phyloP scores from a whole-genome alignment of 208 protist species.

The Strigomonas culicis region DNA sequence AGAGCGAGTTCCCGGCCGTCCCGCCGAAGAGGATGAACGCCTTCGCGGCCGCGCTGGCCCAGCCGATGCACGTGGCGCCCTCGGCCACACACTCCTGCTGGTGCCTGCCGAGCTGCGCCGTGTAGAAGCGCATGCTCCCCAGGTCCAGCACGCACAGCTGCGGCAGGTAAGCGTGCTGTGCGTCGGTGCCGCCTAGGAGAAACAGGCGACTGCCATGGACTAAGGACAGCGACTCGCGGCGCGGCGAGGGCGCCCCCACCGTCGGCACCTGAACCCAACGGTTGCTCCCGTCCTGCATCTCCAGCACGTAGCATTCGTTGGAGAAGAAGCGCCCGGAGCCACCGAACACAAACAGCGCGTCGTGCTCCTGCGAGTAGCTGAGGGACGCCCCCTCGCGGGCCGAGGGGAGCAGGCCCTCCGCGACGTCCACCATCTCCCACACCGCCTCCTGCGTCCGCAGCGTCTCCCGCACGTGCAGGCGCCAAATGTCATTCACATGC shows the following conservation, averaged over 20 bases:
- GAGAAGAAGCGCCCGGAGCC: neutral
- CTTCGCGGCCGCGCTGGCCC: slow-evolving; percentile 14
- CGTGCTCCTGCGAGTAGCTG: neutral
- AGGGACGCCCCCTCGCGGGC: neutral
- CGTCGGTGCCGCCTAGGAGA: neutral
- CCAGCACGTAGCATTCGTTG: neutral
- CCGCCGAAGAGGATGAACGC: neutral
- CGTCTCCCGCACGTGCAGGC: neutral
- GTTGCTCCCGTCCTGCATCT: neutral
- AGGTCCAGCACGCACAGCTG: neutral
- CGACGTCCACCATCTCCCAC: neutral
- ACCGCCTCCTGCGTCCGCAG: slow-evolving; percentile 1
- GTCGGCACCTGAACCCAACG: slow-evolving; percentile 1
- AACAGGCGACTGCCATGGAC: neutral
- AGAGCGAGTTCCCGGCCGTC: neutral
- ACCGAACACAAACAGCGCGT: slow-evolving; percentile 3
- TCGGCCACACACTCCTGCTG: neutral
- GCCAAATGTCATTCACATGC: neutral
- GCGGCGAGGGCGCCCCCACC: neutral
- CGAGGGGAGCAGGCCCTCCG: neutral
- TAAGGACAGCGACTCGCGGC: neutral
- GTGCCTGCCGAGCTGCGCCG: neutral
- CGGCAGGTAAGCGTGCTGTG: neutral
- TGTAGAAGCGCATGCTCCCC: neutral
- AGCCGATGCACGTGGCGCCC: slow-evolving; percentile 13